Percentiles rank a stretch among this genome's conserved stretches.
phyloP scores from a whole-genome alignment of 768 basidiomycete genomes.

The Tephrocybe sp. region DNA sequence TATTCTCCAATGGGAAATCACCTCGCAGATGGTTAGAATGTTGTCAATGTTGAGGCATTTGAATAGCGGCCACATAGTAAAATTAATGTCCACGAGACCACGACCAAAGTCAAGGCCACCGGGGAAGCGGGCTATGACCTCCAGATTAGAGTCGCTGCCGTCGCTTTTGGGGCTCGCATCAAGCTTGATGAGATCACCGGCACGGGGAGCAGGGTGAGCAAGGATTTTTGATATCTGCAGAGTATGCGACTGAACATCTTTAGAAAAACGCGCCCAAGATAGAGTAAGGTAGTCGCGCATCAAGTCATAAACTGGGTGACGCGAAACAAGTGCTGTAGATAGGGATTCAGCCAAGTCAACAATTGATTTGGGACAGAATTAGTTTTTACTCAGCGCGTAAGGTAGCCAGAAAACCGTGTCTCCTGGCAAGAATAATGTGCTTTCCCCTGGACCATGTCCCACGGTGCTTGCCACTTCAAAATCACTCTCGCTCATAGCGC shows the following conservation, averaged over 20 bases:
- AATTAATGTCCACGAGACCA: constrained; percentile 90
- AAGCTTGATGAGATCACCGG: constrained; percentile 81
- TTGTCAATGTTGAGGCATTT: constrained; percentile 91
- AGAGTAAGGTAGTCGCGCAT: constrained; percentile 96
- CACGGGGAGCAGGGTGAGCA: constrained; percentile 82
- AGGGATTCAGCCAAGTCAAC: constrained; percentile 8
- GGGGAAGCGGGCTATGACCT: constrained; percentile 87
- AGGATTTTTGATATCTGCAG: constrained; percentile 87
- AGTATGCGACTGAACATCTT: constrained; percentile 91
- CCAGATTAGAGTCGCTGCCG: constrained; percentile 52
- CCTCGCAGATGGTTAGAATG: constrained; percentile 90
- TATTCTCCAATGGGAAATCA: constrained; percentile 23
- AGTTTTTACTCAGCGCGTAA: constrained; percentile 84
- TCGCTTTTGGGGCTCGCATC: constrained; percentile 74
- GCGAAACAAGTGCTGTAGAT: constrained; percentile 75
- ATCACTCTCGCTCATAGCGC: constrained; percentile 82
- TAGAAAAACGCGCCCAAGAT: constrained; percentile 91
- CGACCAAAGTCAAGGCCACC: constrained; percentile 93
- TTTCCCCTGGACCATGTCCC: constrained; percentile 82
- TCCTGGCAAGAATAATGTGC: constrained; percentile 83
- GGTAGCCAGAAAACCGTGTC: constrained; percentile 96
- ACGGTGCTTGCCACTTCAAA: constrained; percentile 79
- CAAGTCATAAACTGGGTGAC: constrained; percentile 91
- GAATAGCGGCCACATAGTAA: constrained; percentile 97
- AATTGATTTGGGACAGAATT: constrained; percentile 4